A percentile compares a stretch with the other conserved stretches of the same genome.
Evolutionary conservation across 371 early-diverging fungal genomes (phyloP).

Genomic region (Mucor saturninus): DNA sequence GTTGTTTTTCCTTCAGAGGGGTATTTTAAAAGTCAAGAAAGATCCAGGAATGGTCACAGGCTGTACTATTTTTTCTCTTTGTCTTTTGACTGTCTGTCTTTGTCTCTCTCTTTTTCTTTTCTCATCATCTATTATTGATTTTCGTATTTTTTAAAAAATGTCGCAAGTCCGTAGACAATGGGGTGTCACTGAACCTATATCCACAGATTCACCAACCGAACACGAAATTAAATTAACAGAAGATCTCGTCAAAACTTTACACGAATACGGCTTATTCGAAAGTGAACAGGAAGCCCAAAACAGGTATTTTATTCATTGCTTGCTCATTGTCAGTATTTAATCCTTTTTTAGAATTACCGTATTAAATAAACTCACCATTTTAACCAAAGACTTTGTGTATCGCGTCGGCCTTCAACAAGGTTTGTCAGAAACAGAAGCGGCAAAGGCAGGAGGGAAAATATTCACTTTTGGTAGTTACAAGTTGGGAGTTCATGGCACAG

Average conservation of each 20-base stretch:
- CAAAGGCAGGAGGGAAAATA: slow-evolving; percentile 92
- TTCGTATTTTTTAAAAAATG: neutral
- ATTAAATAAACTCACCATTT: slow-evolving; percentile 79
- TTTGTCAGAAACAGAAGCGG: slow-evolving; percentile 80
- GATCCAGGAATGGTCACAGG: no score
- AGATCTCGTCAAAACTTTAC: slow-evolving; percentile 66
- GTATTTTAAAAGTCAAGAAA: no score
- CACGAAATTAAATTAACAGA: slow-evolving; percentile 70
- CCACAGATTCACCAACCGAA: slow-evolving; percentile 49
- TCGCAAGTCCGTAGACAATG: slow-evolving; percentile 25
- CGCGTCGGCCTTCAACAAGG: slow-evolving; percentile 65
- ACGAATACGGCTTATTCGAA: slow-evolving; percentile 77
- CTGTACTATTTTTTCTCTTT: no score
- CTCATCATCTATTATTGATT: slow-evolving; percentile 1
- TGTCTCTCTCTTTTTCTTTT: neutral
- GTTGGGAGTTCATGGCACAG: slow-evolving; percentile 96
- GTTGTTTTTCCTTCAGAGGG: no score
- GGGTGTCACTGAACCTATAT: slow-evolving; percentile 71
- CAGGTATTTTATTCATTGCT: slow-evolving; percentile 26
- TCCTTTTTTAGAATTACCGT: slow-evolving; percentile 75
- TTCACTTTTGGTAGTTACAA: slow-evolving; percentile 99
- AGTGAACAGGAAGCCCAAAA: slow-evolving; percentile 67
- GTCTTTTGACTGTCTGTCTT: no score
- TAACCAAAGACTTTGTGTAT: slow-evolving; percentile 93
- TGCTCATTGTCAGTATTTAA: neutral